Evolutionary conservation across 805 yeast species (phyloP), one percentile per base, ranked within the genome.

Genomic region (Candida nitratophila): DNA sequence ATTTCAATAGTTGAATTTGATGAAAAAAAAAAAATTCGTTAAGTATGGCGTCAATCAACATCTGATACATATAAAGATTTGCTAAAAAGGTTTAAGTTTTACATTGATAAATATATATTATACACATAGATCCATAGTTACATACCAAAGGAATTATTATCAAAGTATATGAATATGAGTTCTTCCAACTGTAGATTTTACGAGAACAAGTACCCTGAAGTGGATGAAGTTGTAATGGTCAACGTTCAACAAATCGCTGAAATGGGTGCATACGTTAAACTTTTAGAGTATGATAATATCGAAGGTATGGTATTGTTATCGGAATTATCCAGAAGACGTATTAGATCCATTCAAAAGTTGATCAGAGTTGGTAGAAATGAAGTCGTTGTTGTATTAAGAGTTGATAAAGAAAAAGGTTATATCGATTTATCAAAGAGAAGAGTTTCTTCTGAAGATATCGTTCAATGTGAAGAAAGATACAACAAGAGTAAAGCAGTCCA

Each of bases 361-460:
- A 90, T 93, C 66, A 85, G 98, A 72, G 98, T 93, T 51, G 99
- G 99, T 52, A 88, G 95, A 65, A 93, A 93, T 63, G 99, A 93
- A 70, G 97, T 93, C 45, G 99, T 91, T 30, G 97, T 93, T 47
- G 99, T 93, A 10, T 75, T 93, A 61, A 85, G 99, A 74, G 99
- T 93, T 48, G 99, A 93, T 70, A 90, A 90, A 68, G 99, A 93
- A 66, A 93, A 93, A 69, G 99, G 99, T 40, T 93, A 93, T 69
- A 93, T 93, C 63, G 99, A 93, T 71, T 75, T 93, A 61, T 89
- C 97, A 46, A 93, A 93, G 69, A 90, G 98, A 78, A 83, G 96
- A 66, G 99, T 91, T 44, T 83, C 95, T n/a, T 83, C 96, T 33
- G 99, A 93, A 70, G 99, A 93, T 67, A 91, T 93, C 53, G 82